A percentile compares a stretch with the other conserved stretches of the same genome.
Evolutionary conservation across 2,329 filamentous ascomycete genomes (phyloP).

Genomic region (Cryphonectria japonica): DNA sequence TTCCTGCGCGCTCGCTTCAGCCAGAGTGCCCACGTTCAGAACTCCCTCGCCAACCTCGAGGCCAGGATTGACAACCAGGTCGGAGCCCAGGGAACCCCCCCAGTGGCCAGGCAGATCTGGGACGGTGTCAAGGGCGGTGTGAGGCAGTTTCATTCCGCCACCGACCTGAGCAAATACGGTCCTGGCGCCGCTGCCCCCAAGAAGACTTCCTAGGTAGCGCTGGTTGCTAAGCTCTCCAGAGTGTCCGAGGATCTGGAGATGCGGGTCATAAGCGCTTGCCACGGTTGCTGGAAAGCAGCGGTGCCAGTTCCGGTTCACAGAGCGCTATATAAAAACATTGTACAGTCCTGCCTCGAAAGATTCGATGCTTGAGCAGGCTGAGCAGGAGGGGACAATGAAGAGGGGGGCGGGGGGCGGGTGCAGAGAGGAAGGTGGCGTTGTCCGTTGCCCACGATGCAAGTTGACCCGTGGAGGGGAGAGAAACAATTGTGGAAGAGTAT

Average conservation of each 20-base stretch:
- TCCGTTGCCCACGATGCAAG: background rate
- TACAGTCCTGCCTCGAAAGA: background rate
- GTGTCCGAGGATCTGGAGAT: too few species aligned
- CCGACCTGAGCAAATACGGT: slow-evolving; percentile 76
- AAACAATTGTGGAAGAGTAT: background rate
- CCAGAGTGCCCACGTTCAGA: slow-evolving; percentile 93
- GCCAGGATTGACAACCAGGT: slow-evolving; percentile 80
- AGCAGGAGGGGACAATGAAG: background rate
- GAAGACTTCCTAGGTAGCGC: slow-evolving; percentile 60
- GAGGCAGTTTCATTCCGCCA: slow-evolving; percentile 76
- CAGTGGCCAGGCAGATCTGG: slow-evolving; percentile 79
- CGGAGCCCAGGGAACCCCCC: slow-evolving; percentile 85
- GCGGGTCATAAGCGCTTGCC: background rate
- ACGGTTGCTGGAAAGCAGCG: background rate
- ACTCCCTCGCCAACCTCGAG: slow-evolving; percentile 72
- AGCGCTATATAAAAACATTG: background rate
- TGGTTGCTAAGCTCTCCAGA: background rate
- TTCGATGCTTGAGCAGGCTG: background rate
- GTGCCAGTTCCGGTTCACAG: background rate
- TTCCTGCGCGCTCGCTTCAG: slow-evolving; percentile 90
- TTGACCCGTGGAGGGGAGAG: background rate
- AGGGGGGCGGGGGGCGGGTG: background rate
- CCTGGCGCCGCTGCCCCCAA: slow-evolving; percentile 62
- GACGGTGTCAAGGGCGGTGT: slow-evolving; percentile 73
- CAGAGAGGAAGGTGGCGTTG: background rate